phyloP scores from a whole-genome alignment of 2,329 filamentous ascomycete genomes.

The Mycosphaerella sp. region DNA sequence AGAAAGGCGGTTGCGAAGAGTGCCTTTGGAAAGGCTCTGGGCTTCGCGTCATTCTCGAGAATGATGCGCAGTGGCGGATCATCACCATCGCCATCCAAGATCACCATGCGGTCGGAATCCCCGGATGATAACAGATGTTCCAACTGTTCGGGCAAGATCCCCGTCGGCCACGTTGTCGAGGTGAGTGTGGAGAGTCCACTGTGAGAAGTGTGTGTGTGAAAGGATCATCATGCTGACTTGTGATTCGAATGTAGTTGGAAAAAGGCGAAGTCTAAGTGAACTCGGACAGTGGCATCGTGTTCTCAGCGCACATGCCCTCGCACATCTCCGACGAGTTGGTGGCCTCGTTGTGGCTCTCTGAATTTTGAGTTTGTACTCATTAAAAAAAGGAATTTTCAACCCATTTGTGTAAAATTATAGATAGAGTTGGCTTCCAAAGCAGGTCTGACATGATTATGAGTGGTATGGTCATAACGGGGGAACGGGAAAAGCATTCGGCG shows the following conservation, averaged over 20 bases:
- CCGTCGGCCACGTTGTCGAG: neutral
- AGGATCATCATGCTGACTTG: neutral
- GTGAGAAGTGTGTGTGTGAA: neutral
- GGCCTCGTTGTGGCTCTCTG: too few relatives aligned
- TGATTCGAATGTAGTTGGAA: neutral
- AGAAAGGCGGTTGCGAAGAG: constrained; percentile 8
- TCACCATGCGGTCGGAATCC: neutral
- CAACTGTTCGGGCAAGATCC: neutral
- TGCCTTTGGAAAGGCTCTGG: constrained; percentile 7
- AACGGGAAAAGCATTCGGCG: too few relatives aligned
- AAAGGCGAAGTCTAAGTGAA: neutral
- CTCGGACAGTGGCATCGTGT: too few relatives aligned
- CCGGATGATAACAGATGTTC: neutral
- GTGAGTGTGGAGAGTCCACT: neutral
- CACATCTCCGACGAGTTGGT: too few relatives aligned
- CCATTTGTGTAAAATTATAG: too few relatives aligned
- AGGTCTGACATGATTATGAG: too few relatives aligned
- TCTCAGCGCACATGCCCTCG: too few relatives aligned
- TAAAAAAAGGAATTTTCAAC: too few relatives aligned
- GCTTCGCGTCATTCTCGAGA: constrained; percentile 1
- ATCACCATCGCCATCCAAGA: neutral
- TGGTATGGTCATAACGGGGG: too few relatives aligned
- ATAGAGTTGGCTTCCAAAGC: too few relatives aligned
- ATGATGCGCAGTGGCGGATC: constrained; percentile 3
- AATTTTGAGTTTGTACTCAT: too few relatives aligned